These are phyloP conservation scores for Trametes coccinea DNA, from an alignment of 768 basidiomycete species.

Conservation along the genomic window DNA sequence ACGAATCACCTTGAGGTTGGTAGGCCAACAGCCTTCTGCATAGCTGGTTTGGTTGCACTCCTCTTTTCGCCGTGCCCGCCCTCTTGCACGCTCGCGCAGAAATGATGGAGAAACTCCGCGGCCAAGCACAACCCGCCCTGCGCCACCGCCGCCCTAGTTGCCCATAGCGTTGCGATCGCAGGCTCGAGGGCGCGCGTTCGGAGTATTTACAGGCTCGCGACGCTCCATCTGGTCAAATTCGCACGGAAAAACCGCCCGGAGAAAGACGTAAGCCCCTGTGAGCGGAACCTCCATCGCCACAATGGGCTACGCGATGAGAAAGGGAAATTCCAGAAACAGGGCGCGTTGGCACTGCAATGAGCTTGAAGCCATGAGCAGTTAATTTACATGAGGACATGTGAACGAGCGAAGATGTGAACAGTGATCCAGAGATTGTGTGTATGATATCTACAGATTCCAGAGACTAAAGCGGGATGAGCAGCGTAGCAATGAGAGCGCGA, in stretches of 20 bases:
- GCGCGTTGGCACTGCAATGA: neutral
- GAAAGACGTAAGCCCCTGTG: conserved; percentile 4
- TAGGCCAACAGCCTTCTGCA: neutral
- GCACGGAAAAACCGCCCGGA: conserved; percentile 12
- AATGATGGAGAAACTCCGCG: conserved; percentile 17
- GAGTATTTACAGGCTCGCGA: neutral
- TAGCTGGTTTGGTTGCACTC: neutral
- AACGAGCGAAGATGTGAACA: neutral
- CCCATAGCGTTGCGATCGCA: neutral
- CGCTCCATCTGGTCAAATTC: conserved; percentile 10
- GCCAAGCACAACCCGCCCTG: conserved; percentile 1
- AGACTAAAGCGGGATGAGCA: conserved; percentile 2
- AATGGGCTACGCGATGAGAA: neutral
- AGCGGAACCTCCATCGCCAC: neutral
- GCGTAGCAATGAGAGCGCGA: conserved; percentile 1
- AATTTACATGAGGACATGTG: conserved; percentile 4
- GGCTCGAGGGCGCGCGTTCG: neutral
- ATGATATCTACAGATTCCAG: conserved; percentile 7
- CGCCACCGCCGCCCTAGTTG: conserved; percentile 8
- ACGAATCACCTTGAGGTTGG: neutral
- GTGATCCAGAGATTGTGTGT: conserved; percentile 6
- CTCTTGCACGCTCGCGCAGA: neutral
- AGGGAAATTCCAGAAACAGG: neutral
- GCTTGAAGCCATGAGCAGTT: neutral
- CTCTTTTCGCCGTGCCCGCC: neutral